These are phyloP conservation scores for Oldenlandia corymbosa DNA, from an alignment of 257 asterid genomes.

Conservation along the genomic window DNA sequence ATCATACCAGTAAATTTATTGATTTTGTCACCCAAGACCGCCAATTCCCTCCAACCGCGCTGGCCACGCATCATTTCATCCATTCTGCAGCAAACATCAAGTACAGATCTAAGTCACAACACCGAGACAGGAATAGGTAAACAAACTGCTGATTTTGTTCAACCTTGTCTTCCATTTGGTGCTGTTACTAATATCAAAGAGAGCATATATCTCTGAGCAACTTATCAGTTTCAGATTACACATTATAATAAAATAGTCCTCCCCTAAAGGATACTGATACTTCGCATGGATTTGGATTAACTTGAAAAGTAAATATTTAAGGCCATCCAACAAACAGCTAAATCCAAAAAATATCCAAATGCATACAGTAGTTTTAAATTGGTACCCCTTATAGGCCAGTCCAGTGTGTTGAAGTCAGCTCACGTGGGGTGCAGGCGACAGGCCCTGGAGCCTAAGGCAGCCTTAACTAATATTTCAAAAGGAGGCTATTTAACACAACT, in stretches of 20 bases:
- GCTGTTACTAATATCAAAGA: background rate
- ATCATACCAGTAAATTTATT: constrained; percentile 89
- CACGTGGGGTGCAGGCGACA: no score
- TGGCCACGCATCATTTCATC: constrained; percentile 99
- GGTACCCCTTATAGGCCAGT: no score
- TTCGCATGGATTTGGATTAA: no score
- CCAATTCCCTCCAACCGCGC: constrained; percentile 98
- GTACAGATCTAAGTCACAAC: constrained; percentile 6
- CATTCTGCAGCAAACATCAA: constrained; percentile 58
- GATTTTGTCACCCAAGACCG: constrained; percentile 82
- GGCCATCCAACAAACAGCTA: background rate
- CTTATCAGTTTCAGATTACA: no score
- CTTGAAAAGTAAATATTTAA: background rate
- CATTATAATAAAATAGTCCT: no score
- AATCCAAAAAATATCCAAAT: background rate
- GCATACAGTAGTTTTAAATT: no score
- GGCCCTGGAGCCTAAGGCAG: no score
- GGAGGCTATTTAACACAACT: no score
- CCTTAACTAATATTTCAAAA: no score
- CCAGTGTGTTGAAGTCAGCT: no score
- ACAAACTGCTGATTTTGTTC: background rate
- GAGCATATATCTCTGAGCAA: no score
- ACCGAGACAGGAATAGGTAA: background rate
- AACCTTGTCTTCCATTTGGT: background rate
- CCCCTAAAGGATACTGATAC: no score